These are phyloP conservation scores for Fraxinus platypoda DNA, from an alignment of 305 asterid species.

Conservation along the genomic window DNA sequence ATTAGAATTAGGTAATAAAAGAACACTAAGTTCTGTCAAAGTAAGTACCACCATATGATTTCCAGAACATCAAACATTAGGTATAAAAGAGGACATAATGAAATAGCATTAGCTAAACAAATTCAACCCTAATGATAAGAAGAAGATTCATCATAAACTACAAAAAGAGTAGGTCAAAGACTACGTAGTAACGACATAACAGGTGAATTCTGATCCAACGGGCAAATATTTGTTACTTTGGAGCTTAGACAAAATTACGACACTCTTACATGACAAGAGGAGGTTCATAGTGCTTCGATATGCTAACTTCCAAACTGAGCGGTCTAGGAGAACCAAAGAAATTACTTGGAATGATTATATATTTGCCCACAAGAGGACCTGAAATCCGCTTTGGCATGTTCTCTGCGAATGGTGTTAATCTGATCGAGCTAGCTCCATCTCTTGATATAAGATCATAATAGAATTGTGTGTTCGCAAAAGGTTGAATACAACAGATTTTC, in stretches of 20 bases:
- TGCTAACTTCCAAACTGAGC: not conserved
- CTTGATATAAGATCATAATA: not conserved
- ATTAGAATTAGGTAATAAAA: no score
- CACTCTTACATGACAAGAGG: not conserved
- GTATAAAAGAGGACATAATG: not conserved
- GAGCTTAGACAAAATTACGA: not conserved
- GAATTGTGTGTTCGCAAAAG: not conserved
- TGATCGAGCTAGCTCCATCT: not conserved
- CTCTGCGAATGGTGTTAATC: not conserved
- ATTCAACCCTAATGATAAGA: not conserved
- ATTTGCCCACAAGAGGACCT: not conserved
- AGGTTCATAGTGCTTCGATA: not conserved
- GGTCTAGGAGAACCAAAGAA: not conserved
- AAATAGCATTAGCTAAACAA: not conserved
- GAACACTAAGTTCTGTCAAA: not conserved
- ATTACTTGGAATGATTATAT: not conserved
- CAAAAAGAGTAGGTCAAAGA: not conserved
- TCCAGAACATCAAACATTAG: not conserved
- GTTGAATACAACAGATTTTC: conserved; percentile 33
- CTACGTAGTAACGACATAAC: not conserved
- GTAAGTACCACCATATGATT: not conserved
- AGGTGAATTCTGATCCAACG: not conserved
- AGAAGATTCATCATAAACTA: not conserved
- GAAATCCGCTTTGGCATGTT: not conserved
- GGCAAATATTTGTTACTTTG: not conserved